Evolutionary conservation across 768 basidiomycete genomes (phyloP), one percentile per base, ranked within the genome.

Genomic region (Phlebiopsis flavidoalba): DNA sequence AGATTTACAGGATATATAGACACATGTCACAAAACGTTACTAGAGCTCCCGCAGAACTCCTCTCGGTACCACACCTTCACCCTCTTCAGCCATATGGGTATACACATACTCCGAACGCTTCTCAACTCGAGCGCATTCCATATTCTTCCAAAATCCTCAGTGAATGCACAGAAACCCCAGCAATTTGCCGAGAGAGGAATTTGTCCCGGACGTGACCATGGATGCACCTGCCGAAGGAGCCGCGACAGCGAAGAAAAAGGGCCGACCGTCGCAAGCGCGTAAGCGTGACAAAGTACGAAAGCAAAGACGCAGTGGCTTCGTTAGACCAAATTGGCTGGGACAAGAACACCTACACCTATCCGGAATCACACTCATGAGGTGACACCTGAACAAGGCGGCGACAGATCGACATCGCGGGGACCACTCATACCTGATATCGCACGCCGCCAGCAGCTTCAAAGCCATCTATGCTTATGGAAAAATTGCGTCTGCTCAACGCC

Each of bases 151-250:
- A 65, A 66, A 40, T 80, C 83, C 12, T 73, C 77, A 3, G 64
- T 80, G 8, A 71, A 74, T 24, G 73, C 88, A 0, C 74, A 82
- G 67, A 84, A n/a, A 82, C 66, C 90, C 89, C 3, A 79, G 84
- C n/a, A 72, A 73, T 24, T 74, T 93, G 6, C 91, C 91, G 17
- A 81, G 89, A 24, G 90, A 91, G 65, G 73, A 83, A n/a, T 83
- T 83, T 58, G 70, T 79, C 1, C 76, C 76, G 62, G 80, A 80
- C 26, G 40, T 17, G 40, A 66, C 51, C 0, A 68, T 57, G 3
- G 60, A 69, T 4, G 15, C 57, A 33, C 21, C 50, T 37, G 62
- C 70, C 22, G 58, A 68, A 11, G 51, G 59, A 2, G 74, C 58
- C 21, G 52, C 53, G 3, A 43, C 40, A 12, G 46, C 26, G 1